Base-by-base conservation (phyloP, 2,329 filamentous ascomycete species). In the Pseudocercospora macadamiae region DNA sequence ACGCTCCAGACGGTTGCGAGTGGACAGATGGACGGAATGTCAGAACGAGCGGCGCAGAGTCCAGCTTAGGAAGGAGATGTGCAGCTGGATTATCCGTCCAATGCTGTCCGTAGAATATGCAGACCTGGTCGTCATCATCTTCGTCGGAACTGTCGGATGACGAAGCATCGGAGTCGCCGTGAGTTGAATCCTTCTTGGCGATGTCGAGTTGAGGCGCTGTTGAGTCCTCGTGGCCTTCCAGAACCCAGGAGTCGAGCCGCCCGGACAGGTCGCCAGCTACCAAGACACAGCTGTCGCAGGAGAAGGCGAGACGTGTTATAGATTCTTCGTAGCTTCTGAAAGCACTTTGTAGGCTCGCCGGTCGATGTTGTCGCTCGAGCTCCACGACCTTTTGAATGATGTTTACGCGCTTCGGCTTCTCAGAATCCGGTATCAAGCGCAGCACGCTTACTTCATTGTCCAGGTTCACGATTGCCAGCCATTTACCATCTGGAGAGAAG, bases 181-280 rank as follows among this genome's bases (percentile, higher is more conserved):
- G 60, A 18, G 73, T 68, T 9, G 68, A 66, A 19, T 69, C 61
- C 12, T 68, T 60, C 55, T 67, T 64, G 7, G 70, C 58, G 25
- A 60, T 63, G 42, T 75, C 76, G 23, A 79, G 72, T 28, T 77
- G 71, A 34, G 75, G 71, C 19, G 79, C 76, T 12, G 75, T 77
- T 2, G 70, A 63, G 64, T 85, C 82, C 66, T 83, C 79, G 60
- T 83, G 74, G 34, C 83, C 83, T 69, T 85, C 82, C 55, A 96
- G 76, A 1, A 91, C 77, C 90, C 93, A 99, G 16, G 88, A 91
- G 71, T 97, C 93, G 28, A 97, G 81, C 74, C 88, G 91, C 42
- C 95, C 95, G 42, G 89, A 87, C 53, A 97, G 76, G 73, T 97
- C 93, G 48, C 89, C 87, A 26, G 87, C 85, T 7, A 89, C 92